phyloP scores from a whole-genome alignment of 2,329 filamentous ascomycete genomes.

The Fusarium chlamydosporum region DNA sequence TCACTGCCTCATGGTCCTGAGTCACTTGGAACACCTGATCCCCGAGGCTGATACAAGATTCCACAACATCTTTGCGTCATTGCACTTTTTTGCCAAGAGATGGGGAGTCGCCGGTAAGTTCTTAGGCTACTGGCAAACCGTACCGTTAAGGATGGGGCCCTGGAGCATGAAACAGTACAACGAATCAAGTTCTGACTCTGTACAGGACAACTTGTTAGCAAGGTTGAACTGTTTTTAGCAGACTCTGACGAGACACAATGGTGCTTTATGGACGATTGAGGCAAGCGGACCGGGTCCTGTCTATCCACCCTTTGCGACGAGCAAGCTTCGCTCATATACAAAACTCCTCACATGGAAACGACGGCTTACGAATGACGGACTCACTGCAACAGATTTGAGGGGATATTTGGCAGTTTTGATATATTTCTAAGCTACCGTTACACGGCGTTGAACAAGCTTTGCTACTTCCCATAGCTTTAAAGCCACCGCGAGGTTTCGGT shows the following conservation, averaged over 20 bases:
- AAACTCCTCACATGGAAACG: not conserved
- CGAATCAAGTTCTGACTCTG: conserved; percentile 29
- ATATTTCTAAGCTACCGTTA: conserved; percentile 9
- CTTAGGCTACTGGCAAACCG: conserved; percentile 19
- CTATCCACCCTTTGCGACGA: not conserved
- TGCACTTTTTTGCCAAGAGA: conserved; percentile 55
- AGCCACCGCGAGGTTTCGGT: conserved; percentile 15
- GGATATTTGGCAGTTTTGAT: not conserved
- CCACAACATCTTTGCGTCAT: conserved; percentile 54
- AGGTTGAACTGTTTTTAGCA: conserved; percentile 50
- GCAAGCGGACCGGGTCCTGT: not conserved
- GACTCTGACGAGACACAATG: conserved; percentile 46
- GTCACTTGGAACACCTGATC: conserved; percentile 54
- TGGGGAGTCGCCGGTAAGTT: conserved; percentile 55
- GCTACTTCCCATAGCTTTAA: not conserved
- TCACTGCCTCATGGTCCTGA: conserved; percentile 54
- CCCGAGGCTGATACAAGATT: conserved; percentile 53
- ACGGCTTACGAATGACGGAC: not conserved
- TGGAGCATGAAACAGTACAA: conserved; percentile 1
- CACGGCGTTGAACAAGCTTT: conserved; percentile 1
- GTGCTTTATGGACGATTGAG: conserved; percentile 47
- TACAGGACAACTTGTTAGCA: conserved; percentile 50
- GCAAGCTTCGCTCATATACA: not conserved
- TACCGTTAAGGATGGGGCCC: conserved; percentile 11
- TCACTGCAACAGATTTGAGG: not conserved